Percentiles rank a stretch among this genome's conserved stretches.
Evolutionary conservation across 2,329 filamentous ascomycete species (phyloP).

Genomic region (Aspergillus ustus): DNA sequence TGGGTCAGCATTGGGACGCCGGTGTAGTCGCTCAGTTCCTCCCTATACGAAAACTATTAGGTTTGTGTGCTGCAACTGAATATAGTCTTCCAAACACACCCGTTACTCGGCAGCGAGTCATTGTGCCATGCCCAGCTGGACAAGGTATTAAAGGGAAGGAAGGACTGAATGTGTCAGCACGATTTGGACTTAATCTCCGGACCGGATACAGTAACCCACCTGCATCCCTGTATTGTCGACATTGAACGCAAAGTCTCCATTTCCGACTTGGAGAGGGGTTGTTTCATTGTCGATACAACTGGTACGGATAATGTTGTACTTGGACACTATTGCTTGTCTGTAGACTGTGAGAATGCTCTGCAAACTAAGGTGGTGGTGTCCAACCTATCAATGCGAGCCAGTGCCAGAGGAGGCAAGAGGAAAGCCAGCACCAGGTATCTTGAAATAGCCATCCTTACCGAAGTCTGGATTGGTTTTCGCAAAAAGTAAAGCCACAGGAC

Average conservation of each 20-base stretch:
- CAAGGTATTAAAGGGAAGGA: constrained; percentile 23
- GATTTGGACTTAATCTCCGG: not conserved
- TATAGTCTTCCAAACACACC: not conserved
- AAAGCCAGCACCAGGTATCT: not conserved
- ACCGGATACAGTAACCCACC: not conserved
- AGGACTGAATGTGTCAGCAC: constrained; percentile 4
- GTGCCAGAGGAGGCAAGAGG: not conserved
- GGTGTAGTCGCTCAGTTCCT: constrained; percentile 16
- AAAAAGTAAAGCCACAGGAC: not conserved
- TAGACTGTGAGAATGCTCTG: not conserved
- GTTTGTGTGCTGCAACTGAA: too few relatives aligned
- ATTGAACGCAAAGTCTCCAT: constrained; percentile 24
- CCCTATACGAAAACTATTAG: not conserved
- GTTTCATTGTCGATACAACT: constrained; percentile 20
- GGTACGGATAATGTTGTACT: constrained; percentile 21
- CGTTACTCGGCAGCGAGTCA: constrained; percentile 19
- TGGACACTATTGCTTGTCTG: constrained; percentile 16
- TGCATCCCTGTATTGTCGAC: constrained; percentile 25
- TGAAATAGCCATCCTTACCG: not conserved
- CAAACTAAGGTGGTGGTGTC: too few relatives aligned
- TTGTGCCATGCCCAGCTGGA: constrained; percentile 26
- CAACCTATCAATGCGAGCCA: not conserved
- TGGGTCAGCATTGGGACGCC: constrained; percentile 18
- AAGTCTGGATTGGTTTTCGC: not conserved
- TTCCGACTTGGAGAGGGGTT: constrained; percentile 22